Evolutionary conservation across 2,329 filamentous ascomycete genomes (phyloP), one percentile per base, ranked within the genome.

Genomic region (Sclerotiophoma versabilis): DNA sequence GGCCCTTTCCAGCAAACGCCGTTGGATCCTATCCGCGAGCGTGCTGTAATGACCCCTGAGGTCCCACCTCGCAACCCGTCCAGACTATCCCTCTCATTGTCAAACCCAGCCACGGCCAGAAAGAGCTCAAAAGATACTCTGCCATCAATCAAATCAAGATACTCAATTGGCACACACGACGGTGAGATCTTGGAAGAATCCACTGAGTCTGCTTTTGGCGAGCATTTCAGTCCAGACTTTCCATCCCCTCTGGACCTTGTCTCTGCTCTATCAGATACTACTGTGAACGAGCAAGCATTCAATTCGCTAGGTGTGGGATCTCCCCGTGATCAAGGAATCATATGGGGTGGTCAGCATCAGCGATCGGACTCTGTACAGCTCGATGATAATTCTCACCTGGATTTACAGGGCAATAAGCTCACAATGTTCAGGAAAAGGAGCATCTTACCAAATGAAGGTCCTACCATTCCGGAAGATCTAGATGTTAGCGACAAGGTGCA

Each of bases 261-360:
- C 9, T 64, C 63, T 29, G 45, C 52, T 9, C 47, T 49, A 4
- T 69, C 65, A 1, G 45, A 64, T 30, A 44, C 33, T 5, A 58
- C 63, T 3, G 65, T 58, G 15, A 65, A 64, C 27, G 55, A 64
- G 23, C 69, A 66, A 46, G 65, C 65, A 10, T 64, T 62, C 44
- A 58, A 58, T 3, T 68, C 60, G 2, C 27, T 66, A 14, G 59
- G 63, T 10, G 55, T 64, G 34, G 61, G 44, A 8, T 54, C 53
- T 17, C 52, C 59, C 8, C 38, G 42, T 10, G 59, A 63, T 14
- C 33, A 23, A 12, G 26, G 14, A 2, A 45, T 27, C 9, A 17
- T 44, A 12, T 29, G 32, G 38, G 33, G 2, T 22, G 15, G 14
- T 10, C 26, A 43, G 5, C 38, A 47, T 11, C 51, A 39, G 10